Evolutionary conservation across 108 stramenopile species (phyloP), one percentile per base, ranked within the genome.

Genomic region (Nitzschia sp.): DNA sequence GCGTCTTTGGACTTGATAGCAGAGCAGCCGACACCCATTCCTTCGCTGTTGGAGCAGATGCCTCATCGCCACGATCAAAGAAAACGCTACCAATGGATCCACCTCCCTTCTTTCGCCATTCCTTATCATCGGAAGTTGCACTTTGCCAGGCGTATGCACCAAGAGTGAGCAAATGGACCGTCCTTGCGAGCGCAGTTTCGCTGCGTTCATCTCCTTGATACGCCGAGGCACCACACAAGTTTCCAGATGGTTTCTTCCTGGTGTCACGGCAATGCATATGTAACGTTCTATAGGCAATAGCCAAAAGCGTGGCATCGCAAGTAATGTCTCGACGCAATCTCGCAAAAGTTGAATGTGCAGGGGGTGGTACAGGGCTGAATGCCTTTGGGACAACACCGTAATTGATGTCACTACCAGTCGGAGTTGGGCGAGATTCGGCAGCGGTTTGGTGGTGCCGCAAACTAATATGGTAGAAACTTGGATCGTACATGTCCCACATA

Each of bases 401-500:
- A 48, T 81, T 79, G 7, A 65, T 41, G 20, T 61, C 41, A 14
- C 12, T 42, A 9, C 63, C 64, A 19, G 66, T 17, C 14, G 75
- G 80, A 65, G 79, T 73, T 24, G 93, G 88, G 7, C 93, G 78
- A 61, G 61, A 77, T 63, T 91, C 88, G 7, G 89, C 77, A 25
- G 89, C 87, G 55, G 60, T 70, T 65, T 94, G 89, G 71, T 94
- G 93, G 41, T 65, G 58, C 22, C 81, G 73, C 12, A 82, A 61
- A 53, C 79, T 81, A 19, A 91, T 83, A 63, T 89, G 88, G 57
- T 72, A 85, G 62, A 91, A 94, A 5, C 86, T 76, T 10, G 93
- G 93, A 72, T 94, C 93, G 57, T 94, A 94, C 24, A 75, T 76
- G 12, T 83, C 77, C 93, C 93, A 94, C 7, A 70, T 77, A 42